Percentiles rank a stretch among this genome's conserved stretches.
phyloP scores from a whole-genome alignment of 306 rosid genomes.

The Abrus pulchellus region DNA sequence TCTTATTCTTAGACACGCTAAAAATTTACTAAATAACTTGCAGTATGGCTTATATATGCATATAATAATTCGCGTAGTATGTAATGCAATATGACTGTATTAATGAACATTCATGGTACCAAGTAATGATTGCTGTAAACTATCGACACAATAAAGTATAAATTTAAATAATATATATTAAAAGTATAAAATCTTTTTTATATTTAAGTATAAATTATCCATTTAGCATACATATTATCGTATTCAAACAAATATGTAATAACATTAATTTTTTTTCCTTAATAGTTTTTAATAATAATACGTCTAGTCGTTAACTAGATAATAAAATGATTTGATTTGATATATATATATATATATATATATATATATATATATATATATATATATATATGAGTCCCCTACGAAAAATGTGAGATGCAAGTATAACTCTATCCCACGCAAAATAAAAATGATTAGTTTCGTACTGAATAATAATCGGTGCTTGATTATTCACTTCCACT shows the following conservation, averaged over 20 bases:
- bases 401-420: too few species aligned
- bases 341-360: too few species aligned
- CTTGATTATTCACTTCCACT: neutral
- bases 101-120: neutral
- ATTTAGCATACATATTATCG: neutral
- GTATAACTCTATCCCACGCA: too few species aligned
- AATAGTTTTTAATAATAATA: neutral
- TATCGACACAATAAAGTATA: neutral
- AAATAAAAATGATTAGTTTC: neutral
- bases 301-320: neutral
- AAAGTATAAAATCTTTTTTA: too few species aligned
- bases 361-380: too few species aligned
- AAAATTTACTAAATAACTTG: neutral
- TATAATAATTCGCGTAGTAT: neutral
- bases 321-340: neutral
- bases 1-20: too few species aligned
- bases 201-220: neutral
- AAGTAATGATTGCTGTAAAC: slow-evolving; percentile 3
- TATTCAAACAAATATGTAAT: neutral
- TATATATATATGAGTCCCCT: too few species aligned
- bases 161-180: too few species aligned
- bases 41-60: neutral
- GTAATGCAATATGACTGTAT: neutral
- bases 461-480: neutral
- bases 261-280: neutral